phyloP scores from a whole-genome alignment of 352 stramenopile species.

The Proteromonas lacertae region DNA sequence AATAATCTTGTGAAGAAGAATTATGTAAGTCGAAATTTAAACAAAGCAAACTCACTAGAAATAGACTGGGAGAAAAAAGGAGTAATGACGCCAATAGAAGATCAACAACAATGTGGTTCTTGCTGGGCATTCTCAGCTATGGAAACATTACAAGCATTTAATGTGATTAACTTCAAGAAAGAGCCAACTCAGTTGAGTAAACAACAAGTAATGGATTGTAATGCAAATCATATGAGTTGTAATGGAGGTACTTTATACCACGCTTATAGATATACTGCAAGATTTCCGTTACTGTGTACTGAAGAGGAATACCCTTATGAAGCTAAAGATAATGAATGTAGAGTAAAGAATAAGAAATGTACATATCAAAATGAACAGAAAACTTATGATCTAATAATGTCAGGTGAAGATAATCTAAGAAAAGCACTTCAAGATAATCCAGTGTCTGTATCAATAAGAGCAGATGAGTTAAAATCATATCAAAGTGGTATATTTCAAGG shows the following conservation, averaged over 20 bases:
- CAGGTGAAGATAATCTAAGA: constrained; percentile 30
- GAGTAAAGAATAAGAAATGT: no score
- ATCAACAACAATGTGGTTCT: constrained; percentile 82
- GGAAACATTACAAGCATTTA: constrained; percentile 73
- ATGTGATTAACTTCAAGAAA: constrained; percentile 53
- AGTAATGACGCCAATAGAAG: constrained; percentile 76
- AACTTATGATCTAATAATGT: constrained; percentile 31
- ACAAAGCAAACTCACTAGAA: no score
- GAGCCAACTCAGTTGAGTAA: constrained; percentile 66
- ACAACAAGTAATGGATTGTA: constrained; percentile 85
- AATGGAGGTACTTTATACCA: constrained; percentile 85
- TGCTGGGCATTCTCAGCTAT: constrained; percentile 96
- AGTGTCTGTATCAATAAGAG: constrained; percentile 64
- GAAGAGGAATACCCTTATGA: constrained; percentile 74
- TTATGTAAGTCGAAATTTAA: no score
- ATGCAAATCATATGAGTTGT: constrained; percentile 63
- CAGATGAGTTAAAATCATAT: constrained; percentile 78
- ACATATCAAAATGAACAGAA: constrained; percentile 33
- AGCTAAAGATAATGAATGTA: constrained; percentile 23
- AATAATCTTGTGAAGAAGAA: no score
- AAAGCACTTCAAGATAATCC: constrained; percentile 47
- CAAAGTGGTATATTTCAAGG: constrained; percentile 38
- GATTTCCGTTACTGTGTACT: constrained; percentile 47
- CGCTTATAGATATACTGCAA: constrained; percentile 69
- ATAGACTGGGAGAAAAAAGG: constrained; percentile 75